Evolutionary conservation across 2,329 filamentous ascomycete species (phyloP).

Genomic region (Pseudogymnoascus sp.): DNA sequence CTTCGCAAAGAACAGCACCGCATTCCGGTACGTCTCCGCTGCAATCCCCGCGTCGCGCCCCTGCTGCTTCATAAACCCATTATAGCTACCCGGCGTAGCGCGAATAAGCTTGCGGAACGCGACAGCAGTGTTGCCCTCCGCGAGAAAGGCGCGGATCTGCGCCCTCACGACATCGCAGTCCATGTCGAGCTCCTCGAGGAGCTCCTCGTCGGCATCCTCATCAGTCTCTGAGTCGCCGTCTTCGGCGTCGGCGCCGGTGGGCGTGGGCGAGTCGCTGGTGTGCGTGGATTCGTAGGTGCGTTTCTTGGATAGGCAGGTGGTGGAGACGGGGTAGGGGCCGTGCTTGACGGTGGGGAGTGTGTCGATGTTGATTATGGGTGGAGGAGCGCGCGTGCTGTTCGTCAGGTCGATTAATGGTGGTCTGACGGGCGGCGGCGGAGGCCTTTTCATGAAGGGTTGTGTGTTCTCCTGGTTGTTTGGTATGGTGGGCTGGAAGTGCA

Average conservation of each 20-base stretch:
- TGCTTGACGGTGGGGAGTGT: neutral
- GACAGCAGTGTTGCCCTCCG: conserved; percentile 39
- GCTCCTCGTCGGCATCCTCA: conserved; percentile 17
- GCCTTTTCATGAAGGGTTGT: neutral
- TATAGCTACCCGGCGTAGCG: conserved; percentile 34
- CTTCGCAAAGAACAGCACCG: conserved; percentile 44
- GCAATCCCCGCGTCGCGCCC: conserved; percentile 35
- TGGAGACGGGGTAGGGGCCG: neutral
- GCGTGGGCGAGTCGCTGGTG: neutral
- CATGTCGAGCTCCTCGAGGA: conserved; percentile 14
- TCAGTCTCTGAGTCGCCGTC: conserved; percentile 18
- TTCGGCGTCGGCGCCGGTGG: conserved; percentile 13
- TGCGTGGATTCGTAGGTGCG: neutral
- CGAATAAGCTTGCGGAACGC: conserved; percentile 38
- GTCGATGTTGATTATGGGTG: neutral
- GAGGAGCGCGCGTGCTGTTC: conserved; percentile 5
- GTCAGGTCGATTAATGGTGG: neutral
- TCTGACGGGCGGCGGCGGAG: neutral
- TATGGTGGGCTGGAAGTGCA: neutral
- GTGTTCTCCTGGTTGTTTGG: neutral
- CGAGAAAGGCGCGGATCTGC: conserved; percentile 38
- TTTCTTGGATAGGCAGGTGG: neutral
- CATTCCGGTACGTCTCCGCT: conserved; percentile 33
- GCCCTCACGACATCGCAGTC: conserved; percentile 34
- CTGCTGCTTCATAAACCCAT: conserved; percentile 45